phyloP scores from a whole-genome alignment of 768 basidiomycete species.

The Tremella fuciformis region DNA sequence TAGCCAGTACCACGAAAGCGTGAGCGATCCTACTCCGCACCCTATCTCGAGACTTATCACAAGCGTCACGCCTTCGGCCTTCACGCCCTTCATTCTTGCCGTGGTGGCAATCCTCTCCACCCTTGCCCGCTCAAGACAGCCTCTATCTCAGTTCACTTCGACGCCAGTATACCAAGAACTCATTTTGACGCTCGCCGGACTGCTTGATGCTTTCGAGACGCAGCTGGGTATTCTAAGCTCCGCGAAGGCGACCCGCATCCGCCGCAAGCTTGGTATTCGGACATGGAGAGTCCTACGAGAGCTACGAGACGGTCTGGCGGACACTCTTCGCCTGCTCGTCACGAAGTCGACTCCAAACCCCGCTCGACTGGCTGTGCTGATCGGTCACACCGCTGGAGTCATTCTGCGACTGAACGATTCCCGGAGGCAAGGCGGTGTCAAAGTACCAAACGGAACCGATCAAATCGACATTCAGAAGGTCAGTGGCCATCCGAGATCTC shows the following conservation, averaged over 20 bases:
- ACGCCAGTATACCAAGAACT: slow-evolving; percentile 35
- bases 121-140: slow-evolving; percentile 23
- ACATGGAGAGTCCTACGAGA: slow-evolving; percentile 37
- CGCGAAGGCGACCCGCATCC: slow-evolving; percentile 25
- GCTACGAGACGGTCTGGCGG: slow-evolving; percentile 32
- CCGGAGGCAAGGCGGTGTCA: slow-evolving; percentile 52
- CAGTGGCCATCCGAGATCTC: slow-evolving; percentile 56
- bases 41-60: too few species aligned
- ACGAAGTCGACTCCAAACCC: slow-evolving; percentile 58
- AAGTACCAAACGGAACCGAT: slow-evolving; percentile 53
- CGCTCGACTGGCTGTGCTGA: slow-evolving; percentile 56
- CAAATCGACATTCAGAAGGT: slow-evolving; percentile 55
- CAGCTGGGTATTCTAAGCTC: slow-evolving; percentile 25
- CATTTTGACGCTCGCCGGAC: slow-evolving; percentile 31
- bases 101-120: slow-evolving; percentile 28
- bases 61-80: slow-evolving; percentile 29
- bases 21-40: slow-evolving; percentile 49
- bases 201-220: slow-evolving; percentile 40
- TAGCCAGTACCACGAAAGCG: slow-evolving; percentile 62
- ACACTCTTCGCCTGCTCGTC: slow-evolving; percentile 61
- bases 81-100: slow-evolving; percentile 35
- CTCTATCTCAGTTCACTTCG: slow-evolving; percentile 18
- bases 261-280: slow-evolving; percentile 27
- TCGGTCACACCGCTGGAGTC: slow-evolving; percentile 71
- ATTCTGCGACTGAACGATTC: slow-evolving; percentile 58